Evolutionary conservation across 1,284 basidiomycete species (phyloP).

Genomic region (Clitocybe nebularis): DNA sequence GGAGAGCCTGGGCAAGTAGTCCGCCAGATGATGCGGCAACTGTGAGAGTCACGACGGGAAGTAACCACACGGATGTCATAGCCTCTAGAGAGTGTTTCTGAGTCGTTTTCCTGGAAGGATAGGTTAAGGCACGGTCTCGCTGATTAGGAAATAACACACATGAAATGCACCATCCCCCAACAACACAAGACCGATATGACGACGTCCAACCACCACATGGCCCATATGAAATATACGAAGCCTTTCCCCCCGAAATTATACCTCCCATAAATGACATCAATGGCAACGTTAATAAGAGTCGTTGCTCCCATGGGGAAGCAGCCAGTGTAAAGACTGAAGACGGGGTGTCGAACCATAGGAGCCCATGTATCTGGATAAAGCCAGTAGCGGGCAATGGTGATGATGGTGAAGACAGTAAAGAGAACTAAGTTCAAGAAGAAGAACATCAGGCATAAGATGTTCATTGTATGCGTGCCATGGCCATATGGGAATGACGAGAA

Average conservation of each 20-base stretch:
- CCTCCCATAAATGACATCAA: conserved; percentile 37
- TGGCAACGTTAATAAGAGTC: conserved; percentile 56
- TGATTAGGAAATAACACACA: conserved; percentile 44
- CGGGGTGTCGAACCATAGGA: conserved; percentile 55
- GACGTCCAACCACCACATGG: conserved; percentile 72
- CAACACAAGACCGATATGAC: conserved; percentile 55
- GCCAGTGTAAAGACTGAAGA: conserved; percentile 65
- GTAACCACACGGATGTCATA: conserved; percentile 63
- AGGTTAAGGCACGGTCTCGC: background rate
- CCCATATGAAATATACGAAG: conserved; percentile 63
- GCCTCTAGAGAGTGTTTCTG: conserved; percentile 55
- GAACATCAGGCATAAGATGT: conserved; percentile 44
- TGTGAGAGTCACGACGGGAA: conserved; percentile 70
- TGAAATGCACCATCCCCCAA: conserved; percentile 63
- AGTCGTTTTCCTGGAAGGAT: conserved; percentile 47
- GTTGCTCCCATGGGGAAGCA: conserved; percentile 70
- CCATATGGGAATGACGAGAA: conserved; percentile 55
- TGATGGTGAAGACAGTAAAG: conserved; percentile 52
- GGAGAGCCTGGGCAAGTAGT: conserved; percentile 48
- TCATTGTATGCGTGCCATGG: conserved; percentile 34
- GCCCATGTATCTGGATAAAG: conserved; percentile 55
- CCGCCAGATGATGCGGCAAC: conserved; percentile 68
- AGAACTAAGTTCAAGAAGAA: conserved; percentile 67
- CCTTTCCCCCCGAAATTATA: conserved; percentile 47
- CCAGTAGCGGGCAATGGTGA: conserved; percentile 49